Conservation (phyloP, 2,329 filamentous ascomycete species). For the Aspergillus glaucus region DNA sequence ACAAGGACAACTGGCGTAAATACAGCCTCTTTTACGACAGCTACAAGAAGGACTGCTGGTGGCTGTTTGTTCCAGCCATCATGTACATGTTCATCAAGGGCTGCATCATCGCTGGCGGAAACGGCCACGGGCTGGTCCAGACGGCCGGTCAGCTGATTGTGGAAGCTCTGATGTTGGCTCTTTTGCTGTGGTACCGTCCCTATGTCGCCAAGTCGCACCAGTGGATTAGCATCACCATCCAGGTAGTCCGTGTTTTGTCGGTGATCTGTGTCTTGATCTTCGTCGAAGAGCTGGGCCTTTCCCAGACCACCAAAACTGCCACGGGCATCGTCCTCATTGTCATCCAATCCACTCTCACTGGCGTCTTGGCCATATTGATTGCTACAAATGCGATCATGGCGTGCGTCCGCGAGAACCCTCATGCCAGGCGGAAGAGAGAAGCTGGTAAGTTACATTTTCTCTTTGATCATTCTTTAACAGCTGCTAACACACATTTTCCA, state of each 20-base stretch:
- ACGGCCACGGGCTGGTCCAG: conserved; percentile 80
- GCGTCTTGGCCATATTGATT: conserved; percentile 77
- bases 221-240: conserved; percentile 88
- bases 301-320: conserved; percentile 87
- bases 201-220: conserved; percentile 83
- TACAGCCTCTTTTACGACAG: conserved; percentile 97
- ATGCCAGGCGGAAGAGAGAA: conserved; percentile 81
- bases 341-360: conserved; percentile 81
- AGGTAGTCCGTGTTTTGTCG: conserved; percentile 80
- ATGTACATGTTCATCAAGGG: conserved; percentile 88
- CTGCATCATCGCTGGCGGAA: conserved; percentile 72
- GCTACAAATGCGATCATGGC: conserved; percentile 79
- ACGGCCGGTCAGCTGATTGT: conserved; percentile 72
- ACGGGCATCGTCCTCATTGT: conserved; percentile 89
- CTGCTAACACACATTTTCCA: conserved; percentile 30
- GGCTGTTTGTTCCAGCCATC: conserved; percentile 87
- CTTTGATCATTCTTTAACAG: conserved; percentile 8
- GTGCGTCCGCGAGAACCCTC: conserved; percentile 81
- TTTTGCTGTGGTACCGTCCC: conserved; percentile 79
- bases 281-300: conserved; percentile 83
- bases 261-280: conserved; percentile 87
- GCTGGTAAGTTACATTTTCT: conserved; percentile 58
- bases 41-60: conserved; percentile 94
- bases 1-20: conserved; percentile 87
- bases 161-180: conserved; percentile 68